Conservation (phyloP, 108 stramenopile genomes). For the Fragilaria radians region DNA sequence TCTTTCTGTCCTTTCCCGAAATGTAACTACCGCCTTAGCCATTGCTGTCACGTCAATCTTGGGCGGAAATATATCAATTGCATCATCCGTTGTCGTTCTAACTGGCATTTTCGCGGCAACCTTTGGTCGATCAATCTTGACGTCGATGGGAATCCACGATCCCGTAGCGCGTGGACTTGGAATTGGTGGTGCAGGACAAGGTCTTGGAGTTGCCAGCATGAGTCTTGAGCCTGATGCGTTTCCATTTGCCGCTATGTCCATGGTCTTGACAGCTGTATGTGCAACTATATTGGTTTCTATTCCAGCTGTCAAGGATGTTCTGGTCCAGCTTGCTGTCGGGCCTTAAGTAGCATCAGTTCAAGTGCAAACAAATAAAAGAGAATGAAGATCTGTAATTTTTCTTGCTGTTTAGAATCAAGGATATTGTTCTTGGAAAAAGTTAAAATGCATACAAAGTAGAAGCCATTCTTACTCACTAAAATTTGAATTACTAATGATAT, state of each 20-base stretch:
- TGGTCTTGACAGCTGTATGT: constrained; percentile 81
- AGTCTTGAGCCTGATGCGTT: constrained; percentile 85
- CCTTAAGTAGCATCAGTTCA: not conserved
- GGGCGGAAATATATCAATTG: constrained; percentile 79
- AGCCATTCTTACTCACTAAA: no score
- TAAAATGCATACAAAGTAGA: no score
- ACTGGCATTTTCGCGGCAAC: constrained; percentile 90
- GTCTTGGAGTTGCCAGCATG: constrained; percentile 86
- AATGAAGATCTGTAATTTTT: no score
- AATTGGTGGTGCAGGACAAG: constrained; percentile 88
- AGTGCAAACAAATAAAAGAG: no score
- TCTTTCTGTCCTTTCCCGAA: constrained; percentile 68
- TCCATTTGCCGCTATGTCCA: constrained; percentile 91
- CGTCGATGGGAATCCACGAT: constrained; percentile 64
- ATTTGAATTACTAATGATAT: no score
- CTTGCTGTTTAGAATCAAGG: no score
- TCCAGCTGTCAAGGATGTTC: constrained; percentile 45
- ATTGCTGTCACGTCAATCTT: constrained; percentile 78
- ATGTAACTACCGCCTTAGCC: constrained; percentile 88
- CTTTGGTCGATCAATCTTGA: constrained; percentile 71
- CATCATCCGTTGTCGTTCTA: constrained; percentile 79
- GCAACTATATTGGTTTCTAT: constrained; percentile 67
- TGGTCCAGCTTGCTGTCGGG: constrained; percentile 41
- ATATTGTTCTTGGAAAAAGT: no score
- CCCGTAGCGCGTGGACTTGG: constrained; percentile 82